A percentile compares a stretch with the other conserved stretches of the same genome.
Conservation (phyloP, 768 basidiomycete genomes). For the Daedalea quercina region DNA sequence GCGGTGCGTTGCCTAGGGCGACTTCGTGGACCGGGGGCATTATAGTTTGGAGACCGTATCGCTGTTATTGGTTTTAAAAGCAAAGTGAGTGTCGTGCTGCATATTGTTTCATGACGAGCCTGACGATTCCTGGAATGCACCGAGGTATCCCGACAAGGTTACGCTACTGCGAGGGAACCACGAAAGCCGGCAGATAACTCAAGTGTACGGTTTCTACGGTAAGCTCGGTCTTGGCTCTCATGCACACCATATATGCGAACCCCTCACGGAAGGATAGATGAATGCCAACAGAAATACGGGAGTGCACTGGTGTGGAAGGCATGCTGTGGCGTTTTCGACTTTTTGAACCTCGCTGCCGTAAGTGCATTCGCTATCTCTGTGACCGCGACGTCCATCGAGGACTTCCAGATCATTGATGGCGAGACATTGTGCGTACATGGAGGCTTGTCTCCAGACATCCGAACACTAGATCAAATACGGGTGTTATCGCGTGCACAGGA, state of each 20-base stretch:
- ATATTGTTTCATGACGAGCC: too few species aligned
- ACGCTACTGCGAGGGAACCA: slow-evolving; percentile 93
- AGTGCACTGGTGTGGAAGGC: slow-evolving; percentile 95
- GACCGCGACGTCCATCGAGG: neutral
- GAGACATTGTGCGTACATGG: slow-evolving; percentile 92
- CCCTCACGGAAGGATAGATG: slow-evolving; percentile 45
- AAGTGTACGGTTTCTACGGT: slow-evolving; percentile 99
- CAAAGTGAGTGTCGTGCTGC: slow-evolving; percentile 42
- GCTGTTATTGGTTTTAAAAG: slow-evolving; percentile 82
- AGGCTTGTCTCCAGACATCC: slow-evolving; percentile 91
- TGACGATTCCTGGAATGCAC: too few species aligned
- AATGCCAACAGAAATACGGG: slow-evolving; percentile 98
- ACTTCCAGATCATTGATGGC: slow-evolving; percentile 82
- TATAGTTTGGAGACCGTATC: slow-evolving; percentile 96
- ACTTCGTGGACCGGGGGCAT: slow-evolving; percentile 96
- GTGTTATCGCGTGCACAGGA: slow-evolving; percentile 93
- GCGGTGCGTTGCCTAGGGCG: slow-evolving; percentile 50
- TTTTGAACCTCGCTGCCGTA: slow-evolving; percentile 90
- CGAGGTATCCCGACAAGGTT: slow-evolving; percentile 87
- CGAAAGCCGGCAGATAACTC: slow-evolving; percentile 95
- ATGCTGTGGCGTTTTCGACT: slow-evolving; percentile 95
- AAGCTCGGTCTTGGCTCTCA: neutral
- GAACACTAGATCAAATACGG: slow-evolving; percentile 90
- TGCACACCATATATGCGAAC: neutral
- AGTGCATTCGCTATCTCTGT: slow-evolving; percentile 19